Conservation (phyloP, 345 rosid species). For the Populus pruinosa region DNA sequence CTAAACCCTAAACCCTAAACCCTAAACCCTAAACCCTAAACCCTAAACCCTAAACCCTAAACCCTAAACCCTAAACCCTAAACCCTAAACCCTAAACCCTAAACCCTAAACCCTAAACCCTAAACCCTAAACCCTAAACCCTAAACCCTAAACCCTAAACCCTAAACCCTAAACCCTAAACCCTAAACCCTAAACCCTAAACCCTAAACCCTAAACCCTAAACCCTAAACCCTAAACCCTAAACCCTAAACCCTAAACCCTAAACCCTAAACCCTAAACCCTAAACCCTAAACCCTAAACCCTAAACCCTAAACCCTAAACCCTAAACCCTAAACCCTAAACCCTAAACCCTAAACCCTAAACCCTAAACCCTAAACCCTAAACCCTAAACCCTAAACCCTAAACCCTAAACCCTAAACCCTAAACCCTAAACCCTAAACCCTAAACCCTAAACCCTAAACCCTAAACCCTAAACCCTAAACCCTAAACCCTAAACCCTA, state of each 20-base stretch:
- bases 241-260: constrained; percentile 21
- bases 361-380: constrained; percentile 11
- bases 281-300: background rate
- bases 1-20: constrained; percentile 19
- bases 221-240: constrained; percentile 13
- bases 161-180: background rate
- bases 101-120: constrained; percentile 19
- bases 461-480: no score
- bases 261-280: constrained; percentile 19
- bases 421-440: no score
- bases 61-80: constrained; percentile 23
- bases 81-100: constrained; percentile 13
- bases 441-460: no score
- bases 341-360: constrained; percentile 21
- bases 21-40: constrained; percentile 26
- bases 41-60: constrained; percentile 13
- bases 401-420: background rate
- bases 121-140: constrained; percentile 8
- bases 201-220: constrained; percentile 21
- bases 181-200: constrained; percentile 12
- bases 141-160: no score
- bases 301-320: constrained; percentile 9
- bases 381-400: constrained; percentile 22
- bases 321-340: constrained; percentile 26
- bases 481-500: no score